Base-by-base conservation (phyloP, 441 rosid genomes). In the Gossypium lobatum region DNA sequence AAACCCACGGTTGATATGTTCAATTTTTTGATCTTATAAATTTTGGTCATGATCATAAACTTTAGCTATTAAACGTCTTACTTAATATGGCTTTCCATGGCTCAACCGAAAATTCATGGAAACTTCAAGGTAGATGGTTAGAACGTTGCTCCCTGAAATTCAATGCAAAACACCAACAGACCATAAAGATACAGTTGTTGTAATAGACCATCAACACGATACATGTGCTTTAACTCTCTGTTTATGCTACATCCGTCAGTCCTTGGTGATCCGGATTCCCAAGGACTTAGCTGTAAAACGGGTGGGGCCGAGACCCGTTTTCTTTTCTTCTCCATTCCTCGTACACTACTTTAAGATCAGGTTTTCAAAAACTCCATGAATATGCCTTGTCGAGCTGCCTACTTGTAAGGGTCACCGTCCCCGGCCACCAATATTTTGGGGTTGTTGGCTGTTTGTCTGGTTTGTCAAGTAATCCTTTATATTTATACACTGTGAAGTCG, bases 201-300 rank as follows among this genome's bases (percentile, higher is more conserved):
- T 18, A 17, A 4, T 2, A 53, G 28, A 52, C 61, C 72, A 69
- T n/a, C 61, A 3, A 67, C 59, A 25, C 37, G 2, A 7, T 67
- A 25, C 71, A 67, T 50, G 71, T 50, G 71, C 71, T 50, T 50
- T 18, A 58, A 31, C 13, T 50, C 59, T 67, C 25, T 16, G 72
- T 68, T 68, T 50, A n/a, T 50, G 59, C 23, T 50, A 50, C 72
- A 50, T 48, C 72, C 72, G 59, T 68, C 16, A 48, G 34, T 48
- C 37, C 72, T 50, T 25, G 23, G 21, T 23, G 1, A 25, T 50
- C 72, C 45, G 45, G 45, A 68, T 50, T 66, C 71, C 48, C 4
- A 53, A 20, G 7, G 20, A 6, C 55, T 65, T 65, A 65, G 20
- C 34, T 65, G 54, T 65, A 20, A 65, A 18, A 65, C 45, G 18